phyloP scores from a whole-genome alignment of 768 basidiomycete species.

The Panellus pusillus region DNA sequence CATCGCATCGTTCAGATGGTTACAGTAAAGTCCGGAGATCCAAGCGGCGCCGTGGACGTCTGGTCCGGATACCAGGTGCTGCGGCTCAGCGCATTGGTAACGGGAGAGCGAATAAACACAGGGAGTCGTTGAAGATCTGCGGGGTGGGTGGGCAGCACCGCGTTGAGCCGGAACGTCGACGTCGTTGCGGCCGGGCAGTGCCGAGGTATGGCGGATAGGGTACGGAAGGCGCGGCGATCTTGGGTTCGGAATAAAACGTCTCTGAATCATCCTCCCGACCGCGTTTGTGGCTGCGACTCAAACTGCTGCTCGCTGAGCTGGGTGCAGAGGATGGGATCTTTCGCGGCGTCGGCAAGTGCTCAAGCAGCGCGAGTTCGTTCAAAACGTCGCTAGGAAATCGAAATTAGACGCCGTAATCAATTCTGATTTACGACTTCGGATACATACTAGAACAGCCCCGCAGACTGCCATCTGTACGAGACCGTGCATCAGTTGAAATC shows the following conservation, averaged over 20 bases:
- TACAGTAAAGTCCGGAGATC: not conserved
- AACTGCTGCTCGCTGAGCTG: not conserved
- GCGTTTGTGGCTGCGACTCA: not conserved
- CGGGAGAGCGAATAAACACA: not conserved
- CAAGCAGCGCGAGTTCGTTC: constrained; percentile 19
- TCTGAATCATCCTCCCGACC: not conserved
- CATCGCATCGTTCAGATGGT: not conserved
- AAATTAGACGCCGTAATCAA: not conserved
- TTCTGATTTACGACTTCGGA: not conserved
- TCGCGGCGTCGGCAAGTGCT: not conserved
- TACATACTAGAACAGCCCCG: constrained; percentile 38
- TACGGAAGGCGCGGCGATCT: not conserved
- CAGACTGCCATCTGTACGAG: constrained; percentile 36
- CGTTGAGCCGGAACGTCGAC: too few species aligned
- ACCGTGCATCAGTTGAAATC: not conserved
- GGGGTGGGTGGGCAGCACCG: not conserved
- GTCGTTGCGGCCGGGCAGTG: not conserved
- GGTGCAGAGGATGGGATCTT: not conserved
- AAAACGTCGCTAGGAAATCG: constrained; percentile 13
- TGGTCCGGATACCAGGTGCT: constrained; percentile 1
- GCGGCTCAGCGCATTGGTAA: not conserved
- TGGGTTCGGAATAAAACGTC: not conserved
- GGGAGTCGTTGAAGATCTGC: constrained; percentile 2
- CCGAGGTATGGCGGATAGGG: not conserved
- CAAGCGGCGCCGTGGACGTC: not conserved